Evolutionary conservation across 2,329 filamentous ascomycete genomes (phyloP), one percentile per base, ranked within the genome.

Genomic region (Shiraia bambusicola): DNA sequence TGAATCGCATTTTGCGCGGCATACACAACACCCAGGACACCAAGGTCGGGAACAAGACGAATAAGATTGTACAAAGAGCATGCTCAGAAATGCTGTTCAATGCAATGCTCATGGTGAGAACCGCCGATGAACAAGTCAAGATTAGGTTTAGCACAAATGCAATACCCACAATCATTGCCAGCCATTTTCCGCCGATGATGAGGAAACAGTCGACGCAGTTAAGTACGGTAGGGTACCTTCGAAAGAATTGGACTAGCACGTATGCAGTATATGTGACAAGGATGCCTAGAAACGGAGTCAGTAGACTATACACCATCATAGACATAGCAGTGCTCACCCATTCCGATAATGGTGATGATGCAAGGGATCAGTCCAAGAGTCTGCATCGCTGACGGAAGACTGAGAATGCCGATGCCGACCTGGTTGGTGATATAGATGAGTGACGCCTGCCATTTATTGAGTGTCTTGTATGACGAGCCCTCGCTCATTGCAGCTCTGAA

Each of bases 1-100:
- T 32, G 9, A 53, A 53, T 10, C 42, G 42, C 47, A 53, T 27
- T 2, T 26, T 45, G 15, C 44, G 47, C 16, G 50, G 47, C 32
- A 52, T 50, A 26, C 47, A 52, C 17, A 78, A 72, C 12, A 80
- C 42, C 57, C 79, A 78, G 34, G 78, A 83, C 9, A 85, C 50
- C 6, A 75, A 58, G 44, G 80, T 59, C 0, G 80, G 81, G 1
- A 83, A 70, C 12, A 81, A 67, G 4, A 76, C 79, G 68, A 80
- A 85, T 2, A 80, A 71, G 40, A 85, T 79, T 10, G 80, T 81
- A 63, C 82, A 86, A 0, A 79, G 75, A 1, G 76, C 78, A 45
- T 83, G 75, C 4, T 78, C 62, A 9, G 80, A 80, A 31, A 87
- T 71, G 37, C 75, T 79, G 56, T 81, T 80, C 61, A 86, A 78